These are phyloP conservation scores for Capsicum pubescens DNA, from an alignment of 257 asterid species.

Conservation along the genomic window DNA sequence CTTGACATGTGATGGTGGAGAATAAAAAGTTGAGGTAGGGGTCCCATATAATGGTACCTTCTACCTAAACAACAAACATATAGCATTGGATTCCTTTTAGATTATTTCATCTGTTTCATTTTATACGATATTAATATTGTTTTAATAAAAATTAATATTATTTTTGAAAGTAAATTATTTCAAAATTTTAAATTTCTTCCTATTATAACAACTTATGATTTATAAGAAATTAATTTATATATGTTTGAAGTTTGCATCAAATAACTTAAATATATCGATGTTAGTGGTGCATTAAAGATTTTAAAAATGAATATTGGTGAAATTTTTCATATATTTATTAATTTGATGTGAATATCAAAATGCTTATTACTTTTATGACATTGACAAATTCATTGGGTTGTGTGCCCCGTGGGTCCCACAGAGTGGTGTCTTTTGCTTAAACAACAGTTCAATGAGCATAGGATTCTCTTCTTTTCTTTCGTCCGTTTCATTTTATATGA, in stretches of 20 bases:
- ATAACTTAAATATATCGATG: neutral
- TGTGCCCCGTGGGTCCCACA: neutral
- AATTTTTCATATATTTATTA: neutral
- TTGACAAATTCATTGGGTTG: neutral
- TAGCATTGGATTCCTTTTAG: neutral
- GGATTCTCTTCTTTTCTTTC: neutral
- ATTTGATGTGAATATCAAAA: neutral
- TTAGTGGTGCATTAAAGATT: neutral
- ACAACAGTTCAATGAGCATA: neutral
- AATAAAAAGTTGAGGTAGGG: neutral
- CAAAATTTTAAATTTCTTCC: neutral
- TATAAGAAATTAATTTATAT: neutral
- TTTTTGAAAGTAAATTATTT: too few relatives aligned
- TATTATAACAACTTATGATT: neutral
- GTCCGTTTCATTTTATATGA: neutral
- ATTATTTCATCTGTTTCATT: neutral
- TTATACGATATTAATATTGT: neutral
- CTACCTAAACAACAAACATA: neutral
- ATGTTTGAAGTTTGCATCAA: neutral
- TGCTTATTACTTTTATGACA: neutral
- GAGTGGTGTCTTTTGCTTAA: neutral
- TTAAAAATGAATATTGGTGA: neutral
- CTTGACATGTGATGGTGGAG: neutral
- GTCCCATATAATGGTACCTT: neutral
- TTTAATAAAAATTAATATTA: neutral